These are phyloP conservation scores for Chromosphaera perkinsii DNA, from an alignment of 208 protist genomes.

Conservation along the genomic window DNA sequence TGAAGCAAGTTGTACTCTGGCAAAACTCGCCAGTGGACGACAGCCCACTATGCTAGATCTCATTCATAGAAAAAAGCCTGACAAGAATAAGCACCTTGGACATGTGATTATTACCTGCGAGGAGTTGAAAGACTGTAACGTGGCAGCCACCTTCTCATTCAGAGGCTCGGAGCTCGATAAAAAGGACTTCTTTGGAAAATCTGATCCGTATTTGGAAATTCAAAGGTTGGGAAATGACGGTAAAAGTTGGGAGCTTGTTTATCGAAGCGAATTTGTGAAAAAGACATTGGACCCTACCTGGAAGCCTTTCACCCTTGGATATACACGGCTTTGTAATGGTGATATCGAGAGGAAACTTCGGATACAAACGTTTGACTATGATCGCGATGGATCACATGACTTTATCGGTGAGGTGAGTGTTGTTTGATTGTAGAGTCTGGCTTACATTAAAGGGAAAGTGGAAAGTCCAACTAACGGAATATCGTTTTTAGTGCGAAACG, in stretches of 20 bases:
- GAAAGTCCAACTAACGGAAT: neutral
- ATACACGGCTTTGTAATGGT: no score
- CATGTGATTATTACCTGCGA: no score
- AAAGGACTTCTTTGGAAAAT: constrained; percentile 26
- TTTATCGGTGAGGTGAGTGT: neutral
- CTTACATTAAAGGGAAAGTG: neutral
- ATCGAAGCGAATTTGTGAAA: constrained; percentile 8
- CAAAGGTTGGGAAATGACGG: neutral
- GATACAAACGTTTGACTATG: neutral
- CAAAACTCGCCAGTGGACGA: no score
- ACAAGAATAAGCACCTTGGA: no score
- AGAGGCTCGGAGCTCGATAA: no score
- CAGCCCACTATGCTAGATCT: no score
- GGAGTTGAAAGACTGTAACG: no score
- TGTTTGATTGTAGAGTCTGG: neutral
- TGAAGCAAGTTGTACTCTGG: no score
- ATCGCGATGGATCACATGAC: neutral
- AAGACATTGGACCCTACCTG: constrained; percentile 24
- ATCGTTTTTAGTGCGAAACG: neutral
- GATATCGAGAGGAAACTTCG: constrained; percentile 13
- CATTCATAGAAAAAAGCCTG: no score
- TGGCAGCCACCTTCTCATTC: no score
- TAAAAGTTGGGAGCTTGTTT: neutral
- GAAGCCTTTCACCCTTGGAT: constrained; percentile 2
- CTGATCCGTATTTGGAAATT: constrained; percentile 10